Base-by-base conservation (phyloP, 495 filamentous ascomycete species). In the Geoglossum glabrum region DNA sequence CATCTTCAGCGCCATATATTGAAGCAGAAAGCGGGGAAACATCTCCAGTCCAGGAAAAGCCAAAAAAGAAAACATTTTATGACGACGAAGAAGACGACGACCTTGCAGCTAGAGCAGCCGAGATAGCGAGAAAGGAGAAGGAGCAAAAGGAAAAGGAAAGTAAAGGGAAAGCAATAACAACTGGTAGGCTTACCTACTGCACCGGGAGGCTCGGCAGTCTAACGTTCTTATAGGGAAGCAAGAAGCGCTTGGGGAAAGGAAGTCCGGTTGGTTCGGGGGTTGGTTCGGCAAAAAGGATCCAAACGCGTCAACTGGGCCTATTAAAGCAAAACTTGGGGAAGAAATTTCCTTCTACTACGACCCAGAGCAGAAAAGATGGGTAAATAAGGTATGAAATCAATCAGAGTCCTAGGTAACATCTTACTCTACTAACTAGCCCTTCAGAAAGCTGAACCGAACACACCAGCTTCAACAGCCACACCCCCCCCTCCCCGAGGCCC, bases 321-420 rank as follows among this genome's bases (percentile, higher is more conserved):
- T 96, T 70, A 81, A 78, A 64, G 93, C 93, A 54, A 97, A 99
- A 65, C 81, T 99, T 28, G 93, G 93, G 59, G 93, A 99, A 68
- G 84, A 90, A 63, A 92, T 77, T 64, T 85, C 79, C 11, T 97
- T 99, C 71, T 84, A 88, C 61, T 99, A 90, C 61, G 93, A 99
- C 68, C 82, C 86, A 3, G 86, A 95, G 23, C 75, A 95, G 57
- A 93, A 93, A 75, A 87, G 90, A 65, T 99, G 93, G 93, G 79
- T 99, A 69, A 95, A 99, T 70, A 95, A 96, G 74, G 96, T 96
- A 66, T 83, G 69, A 66, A 28, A 70, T 69, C 55, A 65, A 5
- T 38, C 6, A 10, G 15, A 40, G 8, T 56, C 30, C 19, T 31
- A 6, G 6, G 0, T 28, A 38, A 33, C 40, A 43, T 38, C 17